A percentile compares a stretch with the other conserved stretches of the same genome.
Conservation (phyloP, 345 rosid species). For the Alliaria petiolata region DNA sequence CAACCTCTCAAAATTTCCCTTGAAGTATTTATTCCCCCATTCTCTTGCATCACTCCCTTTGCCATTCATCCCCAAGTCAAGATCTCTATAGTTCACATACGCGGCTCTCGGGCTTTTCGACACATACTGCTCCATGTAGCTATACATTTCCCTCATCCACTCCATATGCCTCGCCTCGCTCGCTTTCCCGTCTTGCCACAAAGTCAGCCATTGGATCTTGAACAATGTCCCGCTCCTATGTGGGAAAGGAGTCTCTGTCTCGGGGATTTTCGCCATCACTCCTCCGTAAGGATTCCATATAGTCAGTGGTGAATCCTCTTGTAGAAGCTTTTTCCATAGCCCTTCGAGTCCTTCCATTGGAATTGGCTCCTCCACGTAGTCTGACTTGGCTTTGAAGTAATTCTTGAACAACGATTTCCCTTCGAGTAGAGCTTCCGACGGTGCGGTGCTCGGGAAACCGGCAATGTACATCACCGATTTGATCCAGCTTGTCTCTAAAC, state of each 20-base stretch:
- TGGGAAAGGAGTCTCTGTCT: conserved; percentile 36
- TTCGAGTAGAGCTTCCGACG: conserved; percentile 45
- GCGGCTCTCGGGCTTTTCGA: conserved; percentile 30
- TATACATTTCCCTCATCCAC: conserved; percentile 35
- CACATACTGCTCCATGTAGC: conserved; percentile 34
- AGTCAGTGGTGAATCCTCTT: conserved; percentile 29
- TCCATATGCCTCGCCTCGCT: conserved; percentile 32
- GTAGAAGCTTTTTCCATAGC: conserved; percentile 23
- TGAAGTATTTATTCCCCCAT: conserved; percentile 59
- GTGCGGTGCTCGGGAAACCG: conserved; percentile 41
- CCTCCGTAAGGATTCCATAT: conserved; percentile 37
- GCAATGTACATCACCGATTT: conserved; percentile 55
- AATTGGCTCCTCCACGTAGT: conserved; percentile 49
- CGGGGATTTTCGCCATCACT: conserved; percentile 34
- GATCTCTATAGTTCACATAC: conserved; percentile 38
- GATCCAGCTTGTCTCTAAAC: conserved; percentile 61
- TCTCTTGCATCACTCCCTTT: conserved; percentile 34
- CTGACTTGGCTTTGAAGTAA: conserved; percentile 70
- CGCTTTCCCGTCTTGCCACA: conserved; percentile 33
- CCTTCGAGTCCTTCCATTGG: conserved; percentile 30
- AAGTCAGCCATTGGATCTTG: conserved; percentile 30
- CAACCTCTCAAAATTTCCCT: conserved; percentile 49
- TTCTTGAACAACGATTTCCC: conserved; percentile 48
- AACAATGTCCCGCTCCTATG: conserved; percentile 35
- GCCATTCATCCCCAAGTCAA: conserved; percentile 36